phyloP scores from a whole-genome alignment of 495 filamentous ascomycete species.

The Physcia stellaris region DNA sequence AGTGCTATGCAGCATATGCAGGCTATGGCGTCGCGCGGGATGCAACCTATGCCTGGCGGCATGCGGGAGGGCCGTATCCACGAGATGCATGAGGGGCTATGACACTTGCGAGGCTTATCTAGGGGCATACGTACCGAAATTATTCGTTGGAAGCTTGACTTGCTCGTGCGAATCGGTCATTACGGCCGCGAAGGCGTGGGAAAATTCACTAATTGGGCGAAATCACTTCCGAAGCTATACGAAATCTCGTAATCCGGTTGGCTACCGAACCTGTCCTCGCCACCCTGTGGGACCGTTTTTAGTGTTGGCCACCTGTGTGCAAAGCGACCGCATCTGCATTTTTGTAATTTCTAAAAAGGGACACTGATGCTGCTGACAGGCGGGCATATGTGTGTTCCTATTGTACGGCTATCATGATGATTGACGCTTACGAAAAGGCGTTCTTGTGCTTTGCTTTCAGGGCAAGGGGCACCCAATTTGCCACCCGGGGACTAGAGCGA shows the following conservation, averaged over 20 bases:
- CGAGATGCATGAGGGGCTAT: constrained; percentile 12
- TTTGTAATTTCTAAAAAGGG: neutral
- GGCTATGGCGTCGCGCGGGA: neutral
- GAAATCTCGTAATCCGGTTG: neutral
- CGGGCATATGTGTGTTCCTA: neutral
- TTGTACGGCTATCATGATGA: neutral
- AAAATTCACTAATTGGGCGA: neutral
- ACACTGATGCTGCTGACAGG: neutral
- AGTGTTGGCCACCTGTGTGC: too few species aligned
- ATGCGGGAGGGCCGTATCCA: constrained; percentile 9
- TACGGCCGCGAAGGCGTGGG: neutral
- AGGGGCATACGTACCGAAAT: neutral
- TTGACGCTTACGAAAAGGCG: neutral
- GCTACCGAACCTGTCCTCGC: too few species aligned
- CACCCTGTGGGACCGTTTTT: too few species aligned
- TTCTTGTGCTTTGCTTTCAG: neutral
- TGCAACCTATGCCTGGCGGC: constrained; percentile 1
- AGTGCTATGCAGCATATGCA: constrained; percentile 4
- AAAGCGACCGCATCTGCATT: too few species aligned
- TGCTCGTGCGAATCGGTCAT: neutral
- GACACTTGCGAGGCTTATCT: neutral
- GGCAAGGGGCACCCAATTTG: neutral
- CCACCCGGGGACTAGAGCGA: neutral
- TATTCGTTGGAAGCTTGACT: neutral
- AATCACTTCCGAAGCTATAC: neutral